A percentile compares a stretch with the other conserved stretches of the same genome.
These are phyloP conservation scores for Psilocybe tampanensis DNA, from an alignment of 768 basidiomycete species.

Conservation along the genomic window DNA sequence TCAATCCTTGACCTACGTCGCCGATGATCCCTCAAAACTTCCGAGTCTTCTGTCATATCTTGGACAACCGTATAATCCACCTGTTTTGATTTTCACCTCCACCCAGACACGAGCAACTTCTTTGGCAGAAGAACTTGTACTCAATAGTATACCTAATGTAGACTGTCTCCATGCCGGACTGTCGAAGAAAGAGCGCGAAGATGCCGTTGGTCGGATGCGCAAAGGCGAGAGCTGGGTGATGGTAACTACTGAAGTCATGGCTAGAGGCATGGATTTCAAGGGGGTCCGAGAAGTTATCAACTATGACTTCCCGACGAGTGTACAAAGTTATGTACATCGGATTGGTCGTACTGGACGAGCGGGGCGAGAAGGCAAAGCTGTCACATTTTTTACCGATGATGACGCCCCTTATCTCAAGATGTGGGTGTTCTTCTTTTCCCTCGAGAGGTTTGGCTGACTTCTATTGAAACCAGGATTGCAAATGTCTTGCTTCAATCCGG, in stretches of 20 bases:
- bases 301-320: slow-evolving; percentile 94
- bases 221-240: slow-evolving; percentile 92
- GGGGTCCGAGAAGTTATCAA: slow-evolving; percentile 94
- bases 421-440: slow-evolving; percentile 42
- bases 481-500: slow-evolving; percentile 96
- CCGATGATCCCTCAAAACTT: slow-evolving; percentile 92
- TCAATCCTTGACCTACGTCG: slow-evolving; percentile 89
- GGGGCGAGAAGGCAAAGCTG: slow-evolving; percentile 87
- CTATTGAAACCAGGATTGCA: slow-evolving; percentile 66
- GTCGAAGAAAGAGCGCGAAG: slow-evolving; percentile 85
- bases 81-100: slow-evolving; percentile 89
- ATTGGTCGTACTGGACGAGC: slow-evolving; percentile 97
- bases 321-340: slow-evolving; percentile 95
- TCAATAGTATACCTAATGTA: slow-evolving; percentile 79
- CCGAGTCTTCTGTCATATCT: slow-evolving; percentile 85
- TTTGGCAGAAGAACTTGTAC: slow-evolving; percentile 76
- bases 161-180: slow-evolving; percentile 92
- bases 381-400: slow-evolving; percentile 95
- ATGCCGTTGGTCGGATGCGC: slow-evolving; percentile 83
- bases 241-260: slow-evolving; percentile 97
- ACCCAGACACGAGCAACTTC: slow-evolving; percentile 85
- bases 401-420: slow-evolving; percentile 92
- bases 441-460: not conserved
- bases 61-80: slow-evolving; percentile 83
- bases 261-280: slow-evolving; percentile 97